Evolutionary conservation across 768 basidiomycete species (phyloP).

Genomic region (Leucocoprinus birnbaumii): DNA sequence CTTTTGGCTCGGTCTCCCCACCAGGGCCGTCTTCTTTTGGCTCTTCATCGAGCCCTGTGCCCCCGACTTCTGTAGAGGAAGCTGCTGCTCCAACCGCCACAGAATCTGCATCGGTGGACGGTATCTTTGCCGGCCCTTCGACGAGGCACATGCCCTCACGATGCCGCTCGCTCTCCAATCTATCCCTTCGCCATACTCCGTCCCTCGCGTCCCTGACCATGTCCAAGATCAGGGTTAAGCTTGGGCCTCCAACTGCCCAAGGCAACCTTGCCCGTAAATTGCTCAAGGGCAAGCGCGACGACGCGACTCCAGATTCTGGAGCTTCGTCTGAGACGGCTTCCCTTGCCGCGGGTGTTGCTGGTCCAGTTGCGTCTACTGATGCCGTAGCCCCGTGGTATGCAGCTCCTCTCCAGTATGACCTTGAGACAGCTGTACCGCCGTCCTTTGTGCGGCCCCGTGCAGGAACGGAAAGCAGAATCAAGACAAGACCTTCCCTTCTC

Average conservation of each 20-base stretch:
- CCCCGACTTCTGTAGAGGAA: conserved; percentile 13
- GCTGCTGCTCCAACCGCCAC: conserved; percentile 12
- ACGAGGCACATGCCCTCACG: conserved; percentile 38
- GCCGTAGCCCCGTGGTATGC: conserved; percentile 8
- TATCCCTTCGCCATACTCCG: conserved; percentile 42
- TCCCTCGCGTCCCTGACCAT: conserved; percentile 44
- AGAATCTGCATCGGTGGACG: conserved; percentile 16
- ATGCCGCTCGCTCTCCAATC: conserved; percentile 54
- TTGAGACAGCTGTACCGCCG: not conserved
- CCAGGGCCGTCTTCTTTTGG: conserved; percentile 34
- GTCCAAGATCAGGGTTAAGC: conserved; percentile 43
- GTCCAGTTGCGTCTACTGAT: not conserved
- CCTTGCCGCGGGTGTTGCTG: not conserved
- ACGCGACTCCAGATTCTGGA: conserved; percentile 8
- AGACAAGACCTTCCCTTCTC: conserved; percentile 19
- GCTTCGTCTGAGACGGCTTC: not conserved
- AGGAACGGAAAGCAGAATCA: not conserved
- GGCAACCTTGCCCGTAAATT: conserved; percentile 57
- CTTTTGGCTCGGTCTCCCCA: conserved; percentile 28
- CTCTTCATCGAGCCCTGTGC: conserved; percentile 15
- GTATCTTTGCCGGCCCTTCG: not conserved
- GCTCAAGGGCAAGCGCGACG: conserved; percentile 39
- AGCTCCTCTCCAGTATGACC: conserved; percentile 7
- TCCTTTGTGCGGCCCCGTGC: not conserved
- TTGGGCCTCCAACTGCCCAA: conserved; percentile 38